phyloP scores from a whole-genome alignment of 257 asterid genomes.

The Nicotiana knightiana region DNA sequence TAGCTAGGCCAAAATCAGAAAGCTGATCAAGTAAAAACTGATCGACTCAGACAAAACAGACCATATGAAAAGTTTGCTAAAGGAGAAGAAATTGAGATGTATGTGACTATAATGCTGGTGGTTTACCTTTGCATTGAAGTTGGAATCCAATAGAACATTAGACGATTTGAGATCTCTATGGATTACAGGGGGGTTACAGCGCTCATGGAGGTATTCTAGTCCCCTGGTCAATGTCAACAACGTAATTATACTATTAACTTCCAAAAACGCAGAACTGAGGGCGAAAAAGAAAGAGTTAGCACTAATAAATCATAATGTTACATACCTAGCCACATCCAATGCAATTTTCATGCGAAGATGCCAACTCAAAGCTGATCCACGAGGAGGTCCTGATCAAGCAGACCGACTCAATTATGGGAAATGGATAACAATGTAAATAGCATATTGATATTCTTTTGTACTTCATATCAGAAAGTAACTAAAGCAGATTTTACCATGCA shows the following conservation, averaged over 20 bases:
- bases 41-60: constrained; percentile 1
- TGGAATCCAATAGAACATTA: constrained; percentile 78
- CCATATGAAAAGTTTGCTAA: not conserved
- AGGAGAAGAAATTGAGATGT: not conserved
- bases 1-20: constrained; percentile 88
- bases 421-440: not conserved
- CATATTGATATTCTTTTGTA: not conserved
- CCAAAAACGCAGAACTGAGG: not conserved
- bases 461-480: not conserved
- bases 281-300: not conserved
- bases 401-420: not conserved
- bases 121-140: constrained; percentile 76
- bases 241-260: not conserved
- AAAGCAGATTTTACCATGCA: constrained; percentile 56
- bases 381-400: constrained; percentile 52
- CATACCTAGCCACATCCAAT: constrained; percentile 85
- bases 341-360: constrained; percentile 89
- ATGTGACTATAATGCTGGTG: not conserved
- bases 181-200: constrained; percentile 74
- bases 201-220: constrained; percentile 83
- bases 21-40: constrained; percentile 37
- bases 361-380: constrained; percentile 69
- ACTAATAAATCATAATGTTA: not conserved
- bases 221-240: constrained; percentile 47
- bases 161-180: constrained; percentile 91